Evolutionary conservation across 768 basidiomycete species (phyloP).

Genomic region (Pholiota molesta): DNA sequence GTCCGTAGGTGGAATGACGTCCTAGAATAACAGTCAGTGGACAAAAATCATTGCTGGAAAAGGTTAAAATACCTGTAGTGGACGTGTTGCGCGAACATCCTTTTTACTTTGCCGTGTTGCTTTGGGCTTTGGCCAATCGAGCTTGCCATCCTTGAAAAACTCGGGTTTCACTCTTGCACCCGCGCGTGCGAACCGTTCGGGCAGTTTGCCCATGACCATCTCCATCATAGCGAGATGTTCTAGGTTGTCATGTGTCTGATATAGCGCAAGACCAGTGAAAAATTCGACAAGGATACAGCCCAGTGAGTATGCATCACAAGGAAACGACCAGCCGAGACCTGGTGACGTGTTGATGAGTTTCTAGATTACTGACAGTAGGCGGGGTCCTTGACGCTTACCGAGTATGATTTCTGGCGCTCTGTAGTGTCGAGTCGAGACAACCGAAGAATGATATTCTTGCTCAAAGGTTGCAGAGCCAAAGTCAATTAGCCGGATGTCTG

Average conservation of each 20-base stretch:
- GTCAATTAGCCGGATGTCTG: constrained; percentile 95
- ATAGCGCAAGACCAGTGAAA: constrained; percentile 96
- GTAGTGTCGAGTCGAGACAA: constrained; percentile 97
- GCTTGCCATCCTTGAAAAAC: constrained; percentile 86
- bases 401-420: constrained; percentile 99
- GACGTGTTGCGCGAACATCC: constrained; percentile 86
- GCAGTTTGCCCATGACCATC: constrained; percentile 98
- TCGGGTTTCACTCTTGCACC: constrained; percentile 85
- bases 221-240: constrained; percentile 99
- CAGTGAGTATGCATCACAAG: constrained; percentile 97
- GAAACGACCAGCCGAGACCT: constrained; percentile 98
- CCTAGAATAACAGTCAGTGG: constrained; percentile 43
- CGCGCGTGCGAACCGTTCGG: constrained; percentile 76
- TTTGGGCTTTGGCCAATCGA: constrained; percentile 92
- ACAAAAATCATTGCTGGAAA: constrained; percentile 6
- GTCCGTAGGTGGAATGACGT: constrained; percentile 82
- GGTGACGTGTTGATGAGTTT: constrained; percentile 21
- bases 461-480: constrained; percentile 99
- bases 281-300: constrained; percentile 99
- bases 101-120: constrained; percentile 90
- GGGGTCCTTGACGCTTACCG: constrained; percentile 51
- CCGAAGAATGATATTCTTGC: constrained; percentile 96
- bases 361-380: constrained; percentile 4
- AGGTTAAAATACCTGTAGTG: constrained; percentile 61
- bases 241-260: constrained; percentile 98